Evolutionary conservation across 768 basidiomycete species (phyloP).

Genomic region (Agaricus blazei): DNA sequence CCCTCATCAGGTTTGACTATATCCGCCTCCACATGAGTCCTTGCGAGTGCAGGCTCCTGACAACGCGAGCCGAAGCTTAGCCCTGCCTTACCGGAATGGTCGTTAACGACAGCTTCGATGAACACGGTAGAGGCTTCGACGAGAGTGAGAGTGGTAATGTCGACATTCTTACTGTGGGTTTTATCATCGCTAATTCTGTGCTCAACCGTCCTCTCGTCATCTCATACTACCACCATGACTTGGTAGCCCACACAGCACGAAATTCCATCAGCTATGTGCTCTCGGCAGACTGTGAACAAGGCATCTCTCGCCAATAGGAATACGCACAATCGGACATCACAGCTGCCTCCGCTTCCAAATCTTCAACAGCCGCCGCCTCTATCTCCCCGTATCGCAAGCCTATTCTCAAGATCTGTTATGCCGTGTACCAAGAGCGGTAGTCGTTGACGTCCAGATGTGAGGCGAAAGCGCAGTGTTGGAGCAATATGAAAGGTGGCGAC

Average conservation of each 20-base stretch:
- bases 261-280: background rate
- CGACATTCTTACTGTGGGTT: constrained; percentile 1
- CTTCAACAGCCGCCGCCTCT: constrained; percentile 52
- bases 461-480: constrained; percentile 64
- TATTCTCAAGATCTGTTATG: constrained; percentile 61
- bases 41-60: constrained; percentile 38
- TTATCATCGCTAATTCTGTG: background rate
- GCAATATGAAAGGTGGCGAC: constrained; percentile 61
- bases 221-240: constrained; percentile 46
- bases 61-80: constrained; percentile 65
- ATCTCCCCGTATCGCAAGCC: constrained; percentile 60
- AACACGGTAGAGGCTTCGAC: constrained; percentile 20
- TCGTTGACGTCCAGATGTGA: constrained; percentile 63
- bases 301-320: constrained; percentile 25
- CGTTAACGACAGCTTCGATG: constrained; percentile 45
- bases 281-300: constrained; percentile 12
- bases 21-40: constrained; percentile 6
- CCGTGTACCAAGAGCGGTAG: constrained; percentile 56
- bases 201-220: constrained; percentile 16
- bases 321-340: constrained; percentile 40
- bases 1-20: constrained; percentile 2
- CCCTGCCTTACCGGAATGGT: constrained; percentile 69
- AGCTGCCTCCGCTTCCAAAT: constrained; percentile 36
- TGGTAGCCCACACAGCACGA: constrained; percentile 49
- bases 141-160: constrained; percentile 14